Percentiles rank a stretch among this genome's conserved stretches.
Evolutionary conservation across 768 basidiomycete species (phyloP).

Genomic region (Dentipellis sp.): DNA sequence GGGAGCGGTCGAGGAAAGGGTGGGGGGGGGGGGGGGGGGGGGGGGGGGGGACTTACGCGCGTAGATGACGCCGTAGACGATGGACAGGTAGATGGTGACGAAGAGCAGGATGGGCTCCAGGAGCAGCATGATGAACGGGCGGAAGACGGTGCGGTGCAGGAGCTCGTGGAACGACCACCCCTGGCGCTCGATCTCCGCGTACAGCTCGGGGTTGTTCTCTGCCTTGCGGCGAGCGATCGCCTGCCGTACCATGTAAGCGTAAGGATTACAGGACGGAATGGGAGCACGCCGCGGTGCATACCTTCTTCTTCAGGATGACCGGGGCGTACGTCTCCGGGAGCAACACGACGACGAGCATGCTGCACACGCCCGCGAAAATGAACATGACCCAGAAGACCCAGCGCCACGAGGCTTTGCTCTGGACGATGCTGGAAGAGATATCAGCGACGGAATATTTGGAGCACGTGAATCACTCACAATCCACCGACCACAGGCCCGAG

Average conservation of each 20-base stretch:
- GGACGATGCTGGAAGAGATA: not conserved
- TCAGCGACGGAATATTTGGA: not conserved
- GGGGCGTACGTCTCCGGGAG: slow-evolving; percentile 17
- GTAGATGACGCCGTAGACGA: slow-evolving; percentile 10
- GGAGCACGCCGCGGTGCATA: not conserved
- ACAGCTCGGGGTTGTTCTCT: not conserved
- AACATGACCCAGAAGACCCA: slow-evolving; percentile 20
- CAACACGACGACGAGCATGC: slow-evolving; percentile 7
- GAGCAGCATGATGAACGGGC: slow-evolving; percentile 25
- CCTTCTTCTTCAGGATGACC: slow-evolving; percentile 7
- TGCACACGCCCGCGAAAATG: slow-evolving; percentile 13
- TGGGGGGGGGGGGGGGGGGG: too few relatives aligned
- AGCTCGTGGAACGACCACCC: slow-evolving; percentile 4
- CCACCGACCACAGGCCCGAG: slow-evolving; percentile 19
- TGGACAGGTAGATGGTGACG: slow-evolving; percentile 7
- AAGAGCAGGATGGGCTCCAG: slow-evolving; percentile 18
- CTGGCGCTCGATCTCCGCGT: not conserved
- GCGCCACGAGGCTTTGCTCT: slow-evolving; percentile 12
- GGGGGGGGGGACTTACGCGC: not conserved
- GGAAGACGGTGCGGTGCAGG: slow-evolving; percentile 18
- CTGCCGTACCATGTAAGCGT: not conserved
- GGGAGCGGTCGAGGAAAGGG: not conserved
- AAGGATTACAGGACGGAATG: not conserved
- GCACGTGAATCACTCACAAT: slow-evolving; percentile 4
- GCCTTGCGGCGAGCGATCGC: not conserved